These are phyloP conservation scores for Aspergillus phoenicis DNA, from an alignment of 2,329 filamentous ascomycete genomes.

Conservation along the genomic window DNA sequence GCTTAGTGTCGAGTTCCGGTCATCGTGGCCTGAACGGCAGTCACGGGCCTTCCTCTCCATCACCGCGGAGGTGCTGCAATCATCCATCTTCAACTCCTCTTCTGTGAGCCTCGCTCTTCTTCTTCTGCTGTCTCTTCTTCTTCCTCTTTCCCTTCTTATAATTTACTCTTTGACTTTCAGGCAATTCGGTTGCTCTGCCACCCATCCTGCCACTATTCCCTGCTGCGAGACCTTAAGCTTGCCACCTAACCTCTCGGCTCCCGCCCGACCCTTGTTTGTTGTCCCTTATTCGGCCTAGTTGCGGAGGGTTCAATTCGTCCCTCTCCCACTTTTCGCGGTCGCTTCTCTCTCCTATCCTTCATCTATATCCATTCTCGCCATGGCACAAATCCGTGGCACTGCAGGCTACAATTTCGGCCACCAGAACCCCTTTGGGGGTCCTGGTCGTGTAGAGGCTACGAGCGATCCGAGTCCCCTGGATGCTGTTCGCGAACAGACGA, in stretches of 20 bases:
- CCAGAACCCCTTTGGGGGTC: conserved; percentile 70
- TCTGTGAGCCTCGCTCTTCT: conserved; percentile 2
- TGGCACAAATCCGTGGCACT: conserved; percentile 63
- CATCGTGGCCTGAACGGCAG: conserved; percentile 43
- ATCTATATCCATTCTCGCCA: conserved; percentile 25
- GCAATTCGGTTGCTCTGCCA: conserved; percentile 1
- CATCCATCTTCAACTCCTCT: conserved; percentile 13
- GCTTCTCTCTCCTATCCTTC: conserved; percentile 7
- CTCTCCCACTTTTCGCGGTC: conserved; percentile 13
- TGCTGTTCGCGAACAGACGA: conserved; percentile 88
- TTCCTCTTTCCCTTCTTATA: conserved; percentile 10
- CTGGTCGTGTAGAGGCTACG: conserved; percentile 60
- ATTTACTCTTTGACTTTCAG: conserved; percentile 2
- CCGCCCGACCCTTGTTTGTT: conserved; percentile 6
- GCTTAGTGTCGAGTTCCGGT: conserved; percentile 38
- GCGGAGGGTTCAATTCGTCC: conserved; percentile 12
- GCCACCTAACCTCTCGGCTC: neutral
- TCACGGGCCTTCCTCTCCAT: conserved; percentile 16
- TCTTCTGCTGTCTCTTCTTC: neutral
- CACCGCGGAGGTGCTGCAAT: conserved; percentile 12
- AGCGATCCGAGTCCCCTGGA: conserved; percentile 79
- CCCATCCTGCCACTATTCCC: neutral
- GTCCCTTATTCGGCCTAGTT: neutral
- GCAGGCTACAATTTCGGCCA: conserved; percentile 82
- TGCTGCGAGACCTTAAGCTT: neutral